Percentiles rank a stretch among this genome's conserved stretches.
These are phyloP conservation scores for Lentinula lateritia DNA, from an alignment of 768 basidiomycete genomes.

Conservation along the genomic window DNA sequence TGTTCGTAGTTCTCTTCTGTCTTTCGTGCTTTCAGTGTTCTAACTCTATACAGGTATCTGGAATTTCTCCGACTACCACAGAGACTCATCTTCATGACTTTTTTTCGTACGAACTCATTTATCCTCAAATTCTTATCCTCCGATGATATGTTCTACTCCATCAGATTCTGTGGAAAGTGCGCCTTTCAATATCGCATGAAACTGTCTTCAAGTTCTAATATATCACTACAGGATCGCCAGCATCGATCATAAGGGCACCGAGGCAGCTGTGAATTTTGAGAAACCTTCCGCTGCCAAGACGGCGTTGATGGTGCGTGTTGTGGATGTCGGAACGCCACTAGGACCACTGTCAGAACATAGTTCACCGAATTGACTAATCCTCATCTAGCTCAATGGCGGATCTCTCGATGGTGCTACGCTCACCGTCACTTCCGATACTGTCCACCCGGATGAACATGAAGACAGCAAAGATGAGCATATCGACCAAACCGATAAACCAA, in stretches of 20 bases:
- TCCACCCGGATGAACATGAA: conserved; percentile 46
- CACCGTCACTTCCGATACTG: conserved; percentile 63
- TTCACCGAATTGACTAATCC: background rate
- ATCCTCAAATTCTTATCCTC: background rate
- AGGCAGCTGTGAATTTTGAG: conserved; percentile 78
- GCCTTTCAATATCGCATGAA: conserved; percentile 13
- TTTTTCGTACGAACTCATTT: conserved; percentile 55
- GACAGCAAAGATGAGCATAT: conserved; percentile 30
- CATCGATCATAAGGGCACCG: conserved; percentile 51
- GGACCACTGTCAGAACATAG: too few relatives aligned
- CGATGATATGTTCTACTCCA: conserved; percentile 6
- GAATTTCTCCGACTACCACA: conserved; percentile 58
- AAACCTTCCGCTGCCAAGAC: conserved; percentile 82
- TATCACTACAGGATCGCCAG: conserved; percentile 45
- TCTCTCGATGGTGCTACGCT: conserved; percentile 69
- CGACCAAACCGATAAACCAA: conserved; percentile 84
- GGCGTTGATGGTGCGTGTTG: conserved; percentile 63
- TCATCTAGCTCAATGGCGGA: conserved; percentile 63
- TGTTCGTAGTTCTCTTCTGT: background rate
- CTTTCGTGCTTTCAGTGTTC: too few relatives aligned
- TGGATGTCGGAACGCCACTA: background rate
- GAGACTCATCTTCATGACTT: conserved; percentile 70
- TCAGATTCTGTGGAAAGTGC: conserved; percentile 84
- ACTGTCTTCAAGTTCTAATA: background rate
- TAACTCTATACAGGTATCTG: background rate